phyloP scores from a whole-genome alignment of 495 filamentous ascomycete genomes.

The Neurospora sublineolata region DNA sequence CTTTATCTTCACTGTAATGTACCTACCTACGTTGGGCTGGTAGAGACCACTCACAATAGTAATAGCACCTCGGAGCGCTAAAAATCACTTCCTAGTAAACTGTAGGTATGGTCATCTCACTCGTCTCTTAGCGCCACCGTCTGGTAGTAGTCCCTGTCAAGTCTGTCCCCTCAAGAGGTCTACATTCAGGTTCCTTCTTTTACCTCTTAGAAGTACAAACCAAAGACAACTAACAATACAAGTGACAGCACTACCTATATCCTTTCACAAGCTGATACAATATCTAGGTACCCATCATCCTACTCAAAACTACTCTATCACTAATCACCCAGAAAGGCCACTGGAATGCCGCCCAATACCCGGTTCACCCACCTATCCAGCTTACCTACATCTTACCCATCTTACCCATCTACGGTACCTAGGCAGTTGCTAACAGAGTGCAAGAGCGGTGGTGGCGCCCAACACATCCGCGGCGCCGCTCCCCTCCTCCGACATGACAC shows the following conservation, averaged over 20 bases:
- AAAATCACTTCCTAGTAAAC: background rate
- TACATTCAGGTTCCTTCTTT: background rate
- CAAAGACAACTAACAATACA: background rate
- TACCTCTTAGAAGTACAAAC: background rate
- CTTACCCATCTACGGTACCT: background rate
- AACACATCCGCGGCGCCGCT: background rate
- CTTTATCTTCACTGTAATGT: background rate
- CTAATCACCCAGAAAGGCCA: background rate
- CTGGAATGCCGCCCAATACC: background rate
- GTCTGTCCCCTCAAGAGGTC: background rate
- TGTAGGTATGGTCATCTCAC: background rate
- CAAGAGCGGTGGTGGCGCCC: background rate
- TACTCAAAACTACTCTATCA: background rate
- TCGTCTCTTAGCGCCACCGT: background rate
- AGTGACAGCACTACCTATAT: background rate
- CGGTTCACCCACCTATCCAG: background rate
- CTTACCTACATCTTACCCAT: background rate
- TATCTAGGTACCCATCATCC: background rate
- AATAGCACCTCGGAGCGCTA: background rate
- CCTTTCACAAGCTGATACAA: background rate
- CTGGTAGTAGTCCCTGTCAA: background rate
- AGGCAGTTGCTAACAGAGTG: background rate
- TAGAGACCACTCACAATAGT: background rate
- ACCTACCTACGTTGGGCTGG: background rate
- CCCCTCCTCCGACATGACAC: background rate